phyloP scores from a whole-genome alignment of 2,329 filamentous ascomycete species.

The Aspergillus versicolor region DNA sequence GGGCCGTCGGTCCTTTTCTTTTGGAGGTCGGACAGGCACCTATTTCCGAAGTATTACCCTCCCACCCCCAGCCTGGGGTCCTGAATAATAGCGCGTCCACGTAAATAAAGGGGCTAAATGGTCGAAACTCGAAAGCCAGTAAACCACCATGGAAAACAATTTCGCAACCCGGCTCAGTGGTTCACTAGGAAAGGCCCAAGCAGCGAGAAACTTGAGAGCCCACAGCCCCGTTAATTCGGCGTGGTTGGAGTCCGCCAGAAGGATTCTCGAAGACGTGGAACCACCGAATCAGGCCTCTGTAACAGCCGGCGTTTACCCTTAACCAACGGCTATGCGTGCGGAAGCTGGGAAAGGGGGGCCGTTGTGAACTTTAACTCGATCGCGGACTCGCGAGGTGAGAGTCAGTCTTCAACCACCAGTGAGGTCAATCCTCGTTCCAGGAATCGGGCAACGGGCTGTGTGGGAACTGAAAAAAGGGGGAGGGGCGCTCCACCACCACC shows the following conservation, averaged over 20 bases:
- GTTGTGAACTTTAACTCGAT: neutral
- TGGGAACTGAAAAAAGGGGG: slow-evolving; percentile 14
- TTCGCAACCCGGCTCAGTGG: neutral
- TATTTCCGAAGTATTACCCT: slow-evolving; percentile 8
- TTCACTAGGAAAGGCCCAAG: neutral
- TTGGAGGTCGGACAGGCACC: neutral
- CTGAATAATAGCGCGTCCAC: neutral
- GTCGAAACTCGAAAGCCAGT: neutral
- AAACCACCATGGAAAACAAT: neutral
- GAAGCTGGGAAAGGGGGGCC: slow-evolving; percentile 16
- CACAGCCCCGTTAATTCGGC: neutral
- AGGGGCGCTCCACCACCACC: slow-evolving; percentile 1
- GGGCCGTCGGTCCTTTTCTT: neutral
- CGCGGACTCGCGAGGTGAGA: neutral
- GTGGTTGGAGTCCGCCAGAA: slow-evolving; percentile 1
- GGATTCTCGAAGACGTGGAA: slow-evolving; percentile 14
- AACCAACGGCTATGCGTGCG: slow-evolving; percentile 9
- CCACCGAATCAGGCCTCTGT: slow-evolving; percentile 2
- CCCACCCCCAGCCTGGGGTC: neutral
- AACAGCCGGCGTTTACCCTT: slow-evolving; percentile 9
- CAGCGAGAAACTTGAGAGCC: neutral
- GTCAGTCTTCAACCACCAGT: neutral
- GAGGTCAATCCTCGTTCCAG: neutral
- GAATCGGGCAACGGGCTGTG: neutral
- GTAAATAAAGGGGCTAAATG: neutral